Evolutionary conservation across 108 stramenopile species (phyloP).

Genomic region (Nitzschia sp.): DNA sequence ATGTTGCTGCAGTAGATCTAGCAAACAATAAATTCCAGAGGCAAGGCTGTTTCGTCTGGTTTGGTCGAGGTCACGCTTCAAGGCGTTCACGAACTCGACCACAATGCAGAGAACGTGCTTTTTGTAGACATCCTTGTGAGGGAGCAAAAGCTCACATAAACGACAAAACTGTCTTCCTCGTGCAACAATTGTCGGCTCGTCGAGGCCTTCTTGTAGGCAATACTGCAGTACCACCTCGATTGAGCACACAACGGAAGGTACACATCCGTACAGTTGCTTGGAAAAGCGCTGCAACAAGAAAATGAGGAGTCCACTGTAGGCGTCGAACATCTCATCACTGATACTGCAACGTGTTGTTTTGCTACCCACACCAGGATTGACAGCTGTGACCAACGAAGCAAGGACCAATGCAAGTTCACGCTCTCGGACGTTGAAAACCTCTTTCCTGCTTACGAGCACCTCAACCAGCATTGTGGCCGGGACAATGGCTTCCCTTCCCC

Average conservation of each 20-base stretch:
- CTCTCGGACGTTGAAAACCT: slow-evolving; percentile 51
- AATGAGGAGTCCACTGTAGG: slow-evolving; percentile 48
- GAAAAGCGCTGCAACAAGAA: slow-evolving; percentile 68
- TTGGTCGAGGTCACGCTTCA: slow-evolving; percentile 47
- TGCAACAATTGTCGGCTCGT: slow-evolving; percentile 12
- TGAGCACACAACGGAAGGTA: slow-evolving; percentile 46
- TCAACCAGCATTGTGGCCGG: slow-evolving; percentile 24
- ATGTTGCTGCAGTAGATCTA: slow-evolving; percentile 71
- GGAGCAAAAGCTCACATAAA: slow-evolving; percentile 71
- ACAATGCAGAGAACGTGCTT: slow-evolving; percentile 76
- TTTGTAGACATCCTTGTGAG: slow-evolving; percentile 83
- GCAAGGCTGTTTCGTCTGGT: slow-evolving; percentile 44
- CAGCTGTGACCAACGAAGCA: slow-evolving; percentile 40
- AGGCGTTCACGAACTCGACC: slow-evolving; percentile 55
- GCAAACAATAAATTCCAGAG: slow-evolving; percentile 62
- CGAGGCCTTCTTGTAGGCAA: slow-evolving; percentile 29
- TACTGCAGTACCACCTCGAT: slow-evolving; percentile 43
- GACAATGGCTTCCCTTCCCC: not conserved
- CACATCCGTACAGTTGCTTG: slow-evolving; percentile 71
- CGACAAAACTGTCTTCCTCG: slow-evolving; percentile 35
- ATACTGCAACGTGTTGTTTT: not conserved
- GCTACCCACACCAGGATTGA: not conserved
- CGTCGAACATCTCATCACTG: slow-evolving; percentile 31
- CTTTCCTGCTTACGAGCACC: slow-evolving; percentile 49
- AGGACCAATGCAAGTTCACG: slow-evolving; percentile 61